Evolutionary conservation across 352 stramenopile species (phyloP).

Genomic region (Phytophthora macrochlamydospora): DNA sequence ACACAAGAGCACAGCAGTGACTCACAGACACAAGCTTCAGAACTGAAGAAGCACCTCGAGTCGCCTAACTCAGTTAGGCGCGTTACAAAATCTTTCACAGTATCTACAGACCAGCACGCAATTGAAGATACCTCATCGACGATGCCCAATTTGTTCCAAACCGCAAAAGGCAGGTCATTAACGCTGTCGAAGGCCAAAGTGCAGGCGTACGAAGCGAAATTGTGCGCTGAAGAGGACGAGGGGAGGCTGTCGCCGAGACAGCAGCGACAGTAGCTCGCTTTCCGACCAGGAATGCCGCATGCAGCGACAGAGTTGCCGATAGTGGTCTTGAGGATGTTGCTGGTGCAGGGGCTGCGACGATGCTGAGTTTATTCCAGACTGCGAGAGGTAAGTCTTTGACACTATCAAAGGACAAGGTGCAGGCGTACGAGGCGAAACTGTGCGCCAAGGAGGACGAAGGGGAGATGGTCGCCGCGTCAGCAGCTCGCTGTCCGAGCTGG

Average conservation of each 20-base stretch:
- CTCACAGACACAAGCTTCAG: neutral
- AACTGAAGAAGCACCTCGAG: neutral
- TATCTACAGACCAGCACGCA: neutral
- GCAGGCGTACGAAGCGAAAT: conserved; percentile 18
- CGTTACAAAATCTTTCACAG: neutral
- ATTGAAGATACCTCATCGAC: neutral
- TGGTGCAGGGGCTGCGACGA: neutral
- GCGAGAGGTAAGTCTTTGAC: conserved; percentile 28
- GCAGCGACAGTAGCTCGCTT: conserved; percentile 1
- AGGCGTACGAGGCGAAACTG: conserved; percentile 26
- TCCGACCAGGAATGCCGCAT: neutral
- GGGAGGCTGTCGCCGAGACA: neutral
- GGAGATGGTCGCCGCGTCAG: conserved; percentile 13
- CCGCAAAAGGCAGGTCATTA: conserved; percentile 28
- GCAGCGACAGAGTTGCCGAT: neutral
- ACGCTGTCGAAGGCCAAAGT: conserved; percentile 27
- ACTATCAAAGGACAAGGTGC: conserved; percentile 36
- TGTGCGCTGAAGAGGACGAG: conserved; percentile 14
- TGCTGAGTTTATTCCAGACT: conserved; percentile 37
- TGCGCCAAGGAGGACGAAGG: conserved; percentile 15
- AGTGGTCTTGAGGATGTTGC: neutral
- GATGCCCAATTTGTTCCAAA: conserved; percentile 14
- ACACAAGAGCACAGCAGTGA: neutral
- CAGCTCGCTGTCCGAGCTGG: conserved; percentile 1
- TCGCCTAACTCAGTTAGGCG: neutral